Conservation (phyloP, 164 flowering plant species). For the Pachysandra terminalis region DNA sequence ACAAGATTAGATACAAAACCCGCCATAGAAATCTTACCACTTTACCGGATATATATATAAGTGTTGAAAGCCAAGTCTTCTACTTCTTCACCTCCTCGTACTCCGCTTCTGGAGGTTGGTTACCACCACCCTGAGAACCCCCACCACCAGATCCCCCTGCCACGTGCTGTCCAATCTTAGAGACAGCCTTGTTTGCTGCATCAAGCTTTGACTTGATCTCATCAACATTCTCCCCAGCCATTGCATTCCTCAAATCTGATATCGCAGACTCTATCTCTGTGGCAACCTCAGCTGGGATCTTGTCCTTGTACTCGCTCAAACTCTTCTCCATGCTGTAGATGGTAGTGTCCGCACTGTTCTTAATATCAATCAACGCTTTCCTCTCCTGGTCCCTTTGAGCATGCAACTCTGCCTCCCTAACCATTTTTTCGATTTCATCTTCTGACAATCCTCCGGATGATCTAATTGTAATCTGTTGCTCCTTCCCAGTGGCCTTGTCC, state of each 20-base stretch:
- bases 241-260: slow-evolving; percentile 34
- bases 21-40: too few relatives aligned
- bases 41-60: too few relatives aligned
- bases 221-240: slow-evolving; percentile 33
- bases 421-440: slow-evolving; percentile 55
- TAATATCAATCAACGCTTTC: slow-evolving; percentile 41
- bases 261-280: slow-evolving; percentile 43
- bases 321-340: slow-evolving; percentile 58
- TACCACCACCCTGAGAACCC: slow-evolving; percentile 39
- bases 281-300: slow-evolving; percentile 41
- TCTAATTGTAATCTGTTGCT: slow-evolving; percentile 51
- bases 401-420: slow-evolving; percentile 48
- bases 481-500: slow-evolving; percentile 46
- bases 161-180: slow-evolving; percentile 55
- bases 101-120: slow-evolving; percentile 60
- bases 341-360: slow-evolving; percentile 45
- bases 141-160: slow-evolving; percentile 32
- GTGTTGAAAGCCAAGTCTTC: too few relatives aligned
- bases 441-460: slow-evolving; percentile 59
- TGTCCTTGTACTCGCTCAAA: slow-evolving; percentile 44
- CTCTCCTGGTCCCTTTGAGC: slow-evolving; percentile 49
- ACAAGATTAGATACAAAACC: too few relatives aligned
- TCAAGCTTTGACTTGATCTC: slow-evolving; percentile 53
- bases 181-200: slow-evolving; percentile 47
- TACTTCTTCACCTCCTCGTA: slow-evolving; percentile 57